Percentiles rank a stretch among this genome's conserved stretches.
These are phyloP conservation scores for Cynara cardunculus DNA, from an alignment of 129 eudicot genomes.

Conservation along the genomic window DNA sequence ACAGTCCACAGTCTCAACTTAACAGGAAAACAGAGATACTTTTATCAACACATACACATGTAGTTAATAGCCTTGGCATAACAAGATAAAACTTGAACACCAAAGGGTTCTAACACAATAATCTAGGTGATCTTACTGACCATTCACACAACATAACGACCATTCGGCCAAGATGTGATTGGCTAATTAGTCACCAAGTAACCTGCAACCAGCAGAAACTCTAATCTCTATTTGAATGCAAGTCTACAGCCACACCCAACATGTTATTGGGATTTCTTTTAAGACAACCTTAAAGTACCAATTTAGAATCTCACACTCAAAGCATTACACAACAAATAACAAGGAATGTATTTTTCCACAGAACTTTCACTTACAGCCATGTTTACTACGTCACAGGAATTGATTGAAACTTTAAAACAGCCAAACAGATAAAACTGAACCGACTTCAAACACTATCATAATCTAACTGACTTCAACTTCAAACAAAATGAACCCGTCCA, in stretches of 20 bases:
- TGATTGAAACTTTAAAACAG: not conserved
- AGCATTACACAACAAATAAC: not conserved
- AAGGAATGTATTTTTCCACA: not conserved
- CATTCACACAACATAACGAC: conserved; percentile 23
- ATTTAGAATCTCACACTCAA: not conserved
- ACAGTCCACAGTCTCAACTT: not conserved
- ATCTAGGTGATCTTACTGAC: conserved; percentile 25
- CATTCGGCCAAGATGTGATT: conserved; percentile 20
- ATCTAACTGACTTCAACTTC: not conserved
- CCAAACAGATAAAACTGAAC: not conserved
- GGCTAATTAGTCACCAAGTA: conserved; percentile 25
- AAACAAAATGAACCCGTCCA: not conserved
- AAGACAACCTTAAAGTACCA: not conserved
- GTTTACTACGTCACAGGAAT: not conserved
- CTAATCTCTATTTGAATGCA: not conserved
- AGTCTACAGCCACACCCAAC: not conserved
- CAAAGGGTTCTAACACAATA: conserved; percentile 10
- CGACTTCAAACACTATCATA: not conserved
- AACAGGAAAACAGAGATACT: not conserved
- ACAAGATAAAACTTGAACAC: conserved; percentile 9
- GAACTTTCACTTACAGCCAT: not conserved
- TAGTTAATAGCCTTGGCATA: conserved; percentile 16
- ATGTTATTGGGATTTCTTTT: not conserved
- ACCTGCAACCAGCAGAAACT: not conserved
- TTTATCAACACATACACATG: not conserved